Percentiles rank a stretch among this genome's conserved stretches.
Conservation (phyloP, 192 early-diverging fungal species). For the Dimargaris xerosporica region DNA sequence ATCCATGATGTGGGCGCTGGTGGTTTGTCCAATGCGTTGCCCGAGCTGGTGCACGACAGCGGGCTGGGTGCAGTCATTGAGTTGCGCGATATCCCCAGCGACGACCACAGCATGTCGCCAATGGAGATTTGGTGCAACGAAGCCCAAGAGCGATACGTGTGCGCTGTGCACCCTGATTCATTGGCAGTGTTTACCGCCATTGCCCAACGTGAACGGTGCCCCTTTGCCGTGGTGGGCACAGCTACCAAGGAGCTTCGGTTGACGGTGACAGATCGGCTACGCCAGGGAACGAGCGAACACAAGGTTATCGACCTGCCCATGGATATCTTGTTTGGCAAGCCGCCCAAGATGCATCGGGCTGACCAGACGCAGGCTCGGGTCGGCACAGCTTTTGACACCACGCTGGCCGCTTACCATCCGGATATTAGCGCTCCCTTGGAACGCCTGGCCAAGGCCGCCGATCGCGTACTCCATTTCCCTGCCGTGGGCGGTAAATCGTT, state of each 20-base stretch:
- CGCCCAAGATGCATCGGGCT: constrained; percentile 84
- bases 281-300: constrained; percentile 25
- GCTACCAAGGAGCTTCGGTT: constrained; percentile 72
- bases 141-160: constrained; percentile 97
- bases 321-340: constrained; percentile 91
- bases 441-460: constrained; percentile 45
- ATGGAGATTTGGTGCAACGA: constrained; percentile 99
- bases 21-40: constrained; percentile 92
- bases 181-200: constrained; percentile 56
- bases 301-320: constrained; percentile 88
- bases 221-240: constrained; percentile 75
- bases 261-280: constrained; percentile 60
- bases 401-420: constrained; percentile 32
- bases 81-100: constrained; percentile 78
- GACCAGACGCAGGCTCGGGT: constrained; percentile 36
- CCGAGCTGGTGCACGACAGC: constrained; percentile 95
- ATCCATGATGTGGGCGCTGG: constrained; percentile 99
- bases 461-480: constrained; percentile 71
- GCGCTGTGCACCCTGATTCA: constrained; percentile 61
- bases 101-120: constrained; percentile 89
- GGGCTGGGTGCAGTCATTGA: constrained; percentile 82
- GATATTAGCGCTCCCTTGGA: constrained; percentile 11
- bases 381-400: constrained; percentile 39
- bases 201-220: constrained; percentile 81
- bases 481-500: constrained; percentile 86